Conservation (phyloP, 148 eudicot species). For the Amaranthus hypochondriacus region DNA sequence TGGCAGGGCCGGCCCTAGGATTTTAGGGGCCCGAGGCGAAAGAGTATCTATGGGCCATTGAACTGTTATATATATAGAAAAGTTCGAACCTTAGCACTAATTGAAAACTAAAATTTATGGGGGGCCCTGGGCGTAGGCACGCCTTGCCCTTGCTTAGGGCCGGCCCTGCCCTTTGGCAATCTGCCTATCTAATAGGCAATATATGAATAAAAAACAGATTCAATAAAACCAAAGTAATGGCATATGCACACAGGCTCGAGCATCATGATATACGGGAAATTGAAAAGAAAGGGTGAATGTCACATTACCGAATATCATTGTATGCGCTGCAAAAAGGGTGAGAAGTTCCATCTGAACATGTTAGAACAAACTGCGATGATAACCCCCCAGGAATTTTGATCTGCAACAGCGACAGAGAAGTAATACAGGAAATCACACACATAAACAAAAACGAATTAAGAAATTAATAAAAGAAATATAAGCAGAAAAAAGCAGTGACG, state of each 20-base stretch:
- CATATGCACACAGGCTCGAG: slow-evolving; percentile 5
- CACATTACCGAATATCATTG: slow-evolving; percentile 61
- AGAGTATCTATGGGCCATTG: too few relatives aligned
- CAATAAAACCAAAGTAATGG: background rate
- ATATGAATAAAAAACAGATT: background rate
- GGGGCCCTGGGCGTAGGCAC: too few relatives aligned
- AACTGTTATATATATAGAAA: too few relatives aligned
- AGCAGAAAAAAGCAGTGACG: slow-evolving; percentile 4
- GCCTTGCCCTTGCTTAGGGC: too few relatives aligned
- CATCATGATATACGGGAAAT: background rate
- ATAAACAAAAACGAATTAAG: slow-evolving; percentile 8
- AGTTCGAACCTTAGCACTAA: too few relatives aligned
- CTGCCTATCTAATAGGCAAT: background rate
- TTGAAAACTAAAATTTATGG: too few relatives aligned
- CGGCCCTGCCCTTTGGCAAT: background rate
- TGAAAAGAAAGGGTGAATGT: background rate
- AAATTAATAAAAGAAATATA: background rate
- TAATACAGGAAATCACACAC: background rate
- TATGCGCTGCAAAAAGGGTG: slow-evolving; percentile 58
- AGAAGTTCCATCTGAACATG: slow-evolving; percentile 71
- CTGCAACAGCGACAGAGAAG: slow-evolving; percentile 34
- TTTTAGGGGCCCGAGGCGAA: too few relatives aligned
- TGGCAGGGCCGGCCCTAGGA: too few relatives aligned
- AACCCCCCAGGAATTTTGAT: slow-evolving; percentile 83
- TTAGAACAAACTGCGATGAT: slow-evolving; percentile 73